Evolutionary conservation across 495 filamentous ascomycete genomes (phyloP).

Genomic region (Zalerion maritima): DNA sequence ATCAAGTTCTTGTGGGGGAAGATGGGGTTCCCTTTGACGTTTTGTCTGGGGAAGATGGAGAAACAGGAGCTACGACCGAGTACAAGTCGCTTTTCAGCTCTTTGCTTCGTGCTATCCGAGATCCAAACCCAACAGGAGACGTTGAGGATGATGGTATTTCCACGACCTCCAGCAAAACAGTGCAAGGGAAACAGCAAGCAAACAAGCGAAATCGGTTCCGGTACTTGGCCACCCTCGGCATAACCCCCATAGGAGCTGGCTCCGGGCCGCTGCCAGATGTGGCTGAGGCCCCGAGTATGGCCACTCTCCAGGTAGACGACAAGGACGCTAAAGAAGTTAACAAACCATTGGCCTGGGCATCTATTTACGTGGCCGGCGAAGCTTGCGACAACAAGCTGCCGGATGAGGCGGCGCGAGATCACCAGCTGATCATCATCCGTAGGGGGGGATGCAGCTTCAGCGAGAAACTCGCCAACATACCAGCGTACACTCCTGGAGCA

Average conservation of each 20-base stretch:
- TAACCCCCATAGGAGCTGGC: conserved; percentile 59
- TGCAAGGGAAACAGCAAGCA: not conserved
- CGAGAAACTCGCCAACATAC: conserved; percentile 71
- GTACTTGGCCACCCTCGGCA: conserved; percentile 45
- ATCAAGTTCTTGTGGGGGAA: conserved; percentile 13
- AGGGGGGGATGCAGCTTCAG: conserved; percentile 78
- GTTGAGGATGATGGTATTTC: conserved; percentile 8
- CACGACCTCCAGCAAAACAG: conserved; percentile 8
- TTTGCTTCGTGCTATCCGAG: too few relatives aligned
- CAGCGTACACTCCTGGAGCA: conserved; percentile 49
- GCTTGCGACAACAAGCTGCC: conserved; percentile 52
- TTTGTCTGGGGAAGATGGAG: too few relatives aligned
- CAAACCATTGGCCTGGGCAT: conserved; percentile 43
- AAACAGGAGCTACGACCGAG: too few relatives aligned
- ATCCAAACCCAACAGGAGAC: too few relatives aligned
- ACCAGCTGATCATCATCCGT: conserved; percentile 71
- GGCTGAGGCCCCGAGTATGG: conserved; percentile 35
- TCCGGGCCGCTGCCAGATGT: conserved; percentile 60
- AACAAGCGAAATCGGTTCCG: too few relatives aligned
- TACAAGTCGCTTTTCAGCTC: too few relatives aligned
- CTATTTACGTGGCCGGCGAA: conserved; percentile 54
- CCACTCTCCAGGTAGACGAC: conserved; percentile 23
- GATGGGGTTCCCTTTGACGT: too few relatives aligned
- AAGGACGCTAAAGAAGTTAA: conserved; percentile 8
- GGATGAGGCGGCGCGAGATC: conserved; percentile 39